These are phyloP conservation scores for Benincasa hispida DNA, from an alignment of 306 rosid genomes.

Conservation along the genomic window DNA sequence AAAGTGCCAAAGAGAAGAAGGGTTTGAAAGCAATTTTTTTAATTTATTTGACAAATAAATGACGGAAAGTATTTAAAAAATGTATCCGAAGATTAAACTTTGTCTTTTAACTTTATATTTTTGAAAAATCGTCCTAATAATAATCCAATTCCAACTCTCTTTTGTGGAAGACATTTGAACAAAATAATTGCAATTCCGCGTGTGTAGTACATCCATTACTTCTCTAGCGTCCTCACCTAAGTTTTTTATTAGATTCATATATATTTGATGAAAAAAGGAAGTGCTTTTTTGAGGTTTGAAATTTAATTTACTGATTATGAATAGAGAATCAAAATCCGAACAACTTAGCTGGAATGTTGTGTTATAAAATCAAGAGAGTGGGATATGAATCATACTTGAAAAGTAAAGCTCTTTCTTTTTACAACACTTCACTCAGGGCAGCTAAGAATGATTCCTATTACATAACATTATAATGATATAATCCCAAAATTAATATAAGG, in stretches of 20 bases:
- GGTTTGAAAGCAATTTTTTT: no score
- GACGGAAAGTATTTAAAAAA: no score
- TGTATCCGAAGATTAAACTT: no score
- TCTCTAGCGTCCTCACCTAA: background rate
- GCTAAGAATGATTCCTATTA: background rate
- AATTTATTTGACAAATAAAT: no score
- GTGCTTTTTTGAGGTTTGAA: background rate
- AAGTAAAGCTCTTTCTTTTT: background rate
- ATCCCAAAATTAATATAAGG: background rate
- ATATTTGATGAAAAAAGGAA: background rate
- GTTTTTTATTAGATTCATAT: background rate
- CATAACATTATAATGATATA: background rate
- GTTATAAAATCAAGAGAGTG: background rate
- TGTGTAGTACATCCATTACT: background rate
- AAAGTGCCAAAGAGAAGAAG: no score
- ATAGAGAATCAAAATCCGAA: background rate
- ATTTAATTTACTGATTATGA: background rate
- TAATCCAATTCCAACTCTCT: conserved; percentile 28
- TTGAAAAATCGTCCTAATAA: no score
- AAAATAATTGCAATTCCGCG: background rate
- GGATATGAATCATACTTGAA: background rate
- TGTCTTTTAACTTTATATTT: no score
- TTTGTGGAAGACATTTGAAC: conserved; percentile 9
- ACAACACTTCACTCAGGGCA: background rate
- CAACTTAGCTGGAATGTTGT: background rate